Evolutionary conservation across 2,329 filamentous ascomycete species (phyloP), one percentile per base, ranked within the genome.

Genomic region (Moelleriella libera): DNA sequence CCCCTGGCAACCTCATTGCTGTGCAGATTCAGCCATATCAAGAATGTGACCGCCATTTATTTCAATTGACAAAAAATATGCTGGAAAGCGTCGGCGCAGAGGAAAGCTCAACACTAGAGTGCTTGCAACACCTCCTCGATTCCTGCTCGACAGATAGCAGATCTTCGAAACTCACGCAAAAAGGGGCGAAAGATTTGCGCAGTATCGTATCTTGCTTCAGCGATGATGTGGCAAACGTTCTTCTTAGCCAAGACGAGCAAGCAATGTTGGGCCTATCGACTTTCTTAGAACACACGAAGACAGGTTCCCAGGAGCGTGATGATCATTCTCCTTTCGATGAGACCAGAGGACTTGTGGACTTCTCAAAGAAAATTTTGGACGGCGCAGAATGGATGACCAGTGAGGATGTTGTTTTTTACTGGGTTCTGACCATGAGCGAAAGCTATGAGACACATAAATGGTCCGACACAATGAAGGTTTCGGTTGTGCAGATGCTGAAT

Each of bases 261-360:
- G 66, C 71, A 0, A 68, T 69, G 9, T 62, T 76, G 31, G 75
- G 75, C 7, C 65, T 80, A 12, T 77, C 74, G 1, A 78, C 76
- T 4, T 82, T 83, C 53, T 67, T 83, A 4, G 79, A 83, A 53
- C 76, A 82, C 54, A 73, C 77, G 1, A 81, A 80, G 52, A 66
- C 73, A 0, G 70, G 70, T 4, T 69, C 74, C 0, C 71, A 76
- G 54, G 70, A 74, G 45, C 63, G 69, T 28, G 62, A 63, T 1
- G 68, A 66, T n/a, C 67, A 65, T 3, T 64, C 70, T 0, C 54
- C 59, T 0, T 78, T 81, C 51, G 68, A 77, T 21, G 75, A 79
- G 47, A 63, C 65, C 1, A 68, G 68, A 41, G 75, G 76, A 0
- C 59, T 84, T 5, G 62, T 63, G 30, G 53, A 62, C 0, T 83